Base-by-base conservation (phyloP, 192 early-diverging fungal species). In the Coemansia sp. region DNA sequence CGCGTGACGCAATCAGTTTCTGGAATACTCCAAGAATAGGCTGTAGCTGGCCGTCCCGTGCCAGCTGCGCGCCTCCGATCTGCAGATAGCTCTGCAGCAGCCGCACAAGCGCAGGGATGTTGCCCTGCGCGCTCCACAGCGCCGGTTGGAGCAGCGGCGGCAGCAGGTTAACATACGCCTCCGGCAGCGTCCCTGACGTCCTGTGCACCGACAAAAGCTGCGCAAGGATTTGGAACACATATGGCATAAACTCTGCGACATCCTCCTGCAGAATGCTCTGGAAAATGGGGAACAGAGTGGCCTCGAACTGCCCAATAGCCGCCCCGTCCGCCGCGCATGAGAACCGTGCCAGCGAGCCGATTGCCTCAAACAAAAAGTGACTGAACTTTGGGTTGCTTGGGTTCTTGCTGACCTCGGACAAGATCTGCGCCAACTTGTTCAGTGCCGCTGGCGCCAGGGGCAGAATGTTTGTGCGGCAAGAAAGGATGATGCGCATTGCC, bases 371-470 rank as follows among this genome's bases (percentile, higher is more conserved):
- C 51, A 92, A 77, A 78, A 89, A 99, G 80, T 99, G 96, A 75
- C 92, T 98, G 89, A 99, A 99, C 37, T 87, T 90, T 1, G 97
- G 96, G 77, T 99, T 98, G 77, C 91, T 93, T 31, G 97, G 97
- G 74, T 99, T 99, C 68, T 89, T 87, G 78, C 91, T 90, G 9
- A 99, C 91, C 55, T 89, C 85, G 16, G 82, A 82, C 64, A 98
- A 84, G 53, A 97, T 92, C 21, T 74, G 78, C 1, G 89, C 94
- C 67, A 98, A 73, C 48, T 91, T 86, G 37, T 43, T 81, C 69
- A 96, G 85, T 37, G 95, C 83, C 4, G 89, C 84, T 37, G 85
- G 86, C 21, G 88, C 93, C 61, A 86, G 82, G 1, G 90, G 87
- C 46, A 86, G 58, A 58, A 95, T 87, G 58, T 91, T 87, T 52